These are phyloP conservation scores for Vitis hybrid DNA, from an alignment of 177 flowering plant genomes.

Conservation along the genomic window DNA sequence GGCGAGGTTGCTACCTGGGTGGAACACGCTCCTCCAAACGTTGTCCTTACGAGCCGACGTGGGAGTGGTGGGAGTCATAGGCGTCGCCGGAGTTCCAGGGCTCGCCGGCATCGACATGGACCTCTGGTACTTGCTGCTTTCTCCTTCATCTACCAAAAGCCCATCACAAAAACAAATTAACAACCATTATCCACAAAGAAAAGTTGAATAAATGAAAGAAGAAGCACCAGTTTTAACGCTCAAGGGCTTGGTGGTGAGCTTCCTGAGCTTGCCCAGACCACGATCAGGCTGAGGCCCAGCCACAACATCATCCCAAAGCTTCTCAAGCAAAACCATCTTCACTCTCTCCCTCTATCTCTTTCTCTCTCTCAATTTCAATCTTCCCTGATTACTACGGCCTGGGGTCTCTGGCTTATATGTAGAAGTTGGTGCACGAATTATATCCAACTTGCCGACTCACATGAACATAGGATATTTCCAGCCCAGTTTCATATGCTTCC, in stretches of 20 bases:
- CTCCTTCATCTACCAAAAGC: conserved; percentile 32
- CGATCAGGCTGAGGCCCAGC: conserved; percentile 85
- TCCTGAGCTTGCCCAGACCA: conserved; percentile 78
- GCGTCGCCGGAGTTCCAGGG: conserved; percentile 65
- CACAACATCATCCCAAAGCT: conserved; percentile 83
- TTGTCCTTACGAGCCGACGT: conserved; percentile 55
- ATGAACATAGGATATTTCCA: background rate
- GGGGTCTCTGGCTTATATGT: background rate
- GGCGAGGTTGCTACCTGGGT: conserved; percentile 93
- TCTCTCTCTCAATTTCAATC: background rate
- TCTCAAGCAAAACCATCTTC: conserved; percentile 61
- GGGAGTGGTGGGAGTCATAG: conserved; percentile 63
- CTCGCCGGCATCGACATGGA: conserved; percentile 63
- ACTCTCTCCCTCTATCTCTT: conserved; percentile 4
- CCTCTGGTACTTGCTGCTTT: conserved; percentile 48
- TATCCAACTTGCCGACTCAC: no score
- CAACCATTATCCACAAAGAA: background rate
- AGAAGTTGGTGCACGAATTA: conserved; percentile 8
- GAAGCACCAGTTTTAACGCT: conserved; percentile 27
- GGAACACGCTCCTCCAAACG: conserved; percentile 96
- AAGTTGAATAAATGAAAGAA: background rate
- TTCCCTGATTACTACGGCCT: background rate
- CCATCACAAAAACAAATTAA: background rate
- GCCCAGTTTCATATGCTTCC: background rate
- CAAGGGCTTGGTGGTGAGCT: conserved; percentile 38